A percentile compares a stretch with the other conserved stretches of the same genome.
phyloP scores from a whole-genome alignment of 106 monocot species.

The Posidonia australis region DNA sequence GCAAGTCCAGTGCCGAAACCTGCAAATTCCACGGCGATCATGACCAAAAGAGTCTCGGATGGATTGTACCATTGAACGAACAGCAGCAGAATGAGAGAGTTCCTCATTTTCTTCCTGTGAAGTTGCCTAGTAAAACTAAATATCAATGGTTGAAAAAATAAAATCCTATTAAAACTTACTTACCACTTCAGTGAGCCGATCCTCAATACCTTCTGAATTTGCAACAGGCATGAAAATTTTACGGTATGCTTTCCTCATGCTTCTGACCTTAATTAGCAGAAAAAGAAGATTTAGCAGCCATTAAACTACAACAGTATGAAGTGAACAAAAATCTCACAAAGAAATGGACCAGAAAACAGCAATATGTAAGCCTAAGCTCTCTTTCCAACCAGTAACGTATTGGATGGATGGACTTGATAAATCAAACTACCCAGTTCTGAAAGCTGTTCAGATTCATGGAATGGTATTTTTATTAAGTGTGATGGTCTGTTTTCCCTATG shows the following conservation, averaged over 20 bases:
- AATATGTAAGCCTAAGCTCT: no score
- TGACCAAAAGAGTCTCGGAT: constrained; percentile 61
- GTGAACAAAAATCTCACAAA: no score
- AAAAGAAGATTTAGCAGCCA: no score
- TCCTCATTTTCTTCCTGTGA: constrained; percentile 48
- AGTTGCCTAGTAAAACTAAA: constrained; percentile 1
- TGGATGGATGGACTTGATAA: no score
- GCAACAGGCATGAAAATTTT: constrained; percentile 46
- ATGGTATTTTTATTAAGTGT: no score
- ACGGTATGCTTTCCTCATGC: constrained; percentile 61
- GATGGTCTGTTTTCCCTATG: no score
- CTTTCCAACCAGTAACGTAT: no score
- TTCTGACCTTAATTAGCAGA: constrained; percentile 28
- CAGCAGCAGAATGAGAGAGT: constrained; percentile 31
- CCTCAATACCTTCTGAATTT: constrained; percentile 30
- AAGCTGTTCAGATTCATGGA: no score
- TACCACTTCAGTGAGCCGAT: constrained; percentile 75
- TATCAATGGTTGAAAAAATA: not conserved
- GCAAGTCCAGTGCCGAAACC: constrained; percentile 38
- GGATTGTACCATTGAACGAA: constrained; percentile 64
- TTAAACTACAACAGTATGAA: no score
- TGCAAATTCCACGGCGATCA: constrained; percentile 82
- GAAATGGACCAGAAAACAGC: no score
- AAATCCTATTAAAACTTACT: not conserved
- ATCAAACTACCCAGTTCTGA: no score